Evolutionary conservation across 2,329 filamentous ascomycete species (phyloP).

Genomic region (Pseudogymnoascus sp.): DNA sequence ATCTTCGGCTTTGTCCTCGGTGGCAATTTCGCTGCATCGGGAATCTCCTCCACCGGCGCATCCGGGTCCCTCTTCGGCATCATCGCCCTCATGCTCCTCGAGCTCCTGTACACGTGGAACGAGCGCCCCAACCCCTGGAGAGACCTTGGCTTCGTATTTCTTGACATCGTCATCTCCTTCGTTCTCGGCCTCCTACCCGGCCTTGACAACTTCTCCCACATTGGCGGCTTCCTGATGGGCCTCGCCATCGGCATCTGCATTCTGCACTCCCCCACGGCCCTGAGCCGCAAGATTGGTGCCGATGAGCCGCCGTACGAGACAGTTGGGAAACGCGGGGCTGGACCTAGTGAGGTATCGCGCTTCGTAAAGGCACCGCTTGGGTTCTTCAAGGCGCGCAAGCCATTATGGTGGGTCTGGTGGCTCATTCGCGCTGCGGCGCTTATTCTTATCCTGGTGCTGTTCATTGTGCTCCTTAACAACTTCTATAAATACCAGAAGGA

Average conservation of each 20-base stretch:
- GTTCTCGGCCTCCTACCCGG: constrained; percentile 86
- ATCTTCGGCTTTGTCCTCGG: constrained; percentile 96
- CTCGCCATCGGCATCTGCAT: constrained; percentile 79
- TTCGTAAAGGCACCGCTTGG: constrained; percentile 57
- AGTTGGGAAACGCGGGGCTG: constrained; percentile 45
- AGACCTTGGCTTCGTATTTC: constrained; percentile 77
- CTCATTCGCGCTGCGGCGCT: constrained; percentile 70
- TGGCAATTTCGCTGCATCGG: constrained; percentile 81
- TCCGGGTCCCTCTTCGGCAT: constrained; percentile 89
- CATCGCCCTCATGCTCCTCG: constrained; percentile 77
- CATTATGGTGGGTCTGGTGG: constrained; percentile 98
- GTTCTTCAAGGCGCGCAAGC: constrained; percentile 89
- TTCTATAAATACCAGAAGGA: constrained; percentile 74
- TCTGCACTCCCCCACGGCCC: constrained; percentile 75
- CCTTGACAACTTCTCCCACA: constrained; percentile 94
- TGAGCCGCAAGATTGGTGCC: constrained; percentile 65
- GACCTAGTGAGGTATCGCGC: constrained; percentile 23
- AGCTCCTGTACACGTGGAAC: constrained; percentile 87
- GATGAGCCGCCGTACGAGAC: constrained; percentile 63
- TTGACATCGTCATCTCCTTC: constrained; percentile 85
- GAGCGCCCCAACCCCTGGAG: constrained; percentile 68
- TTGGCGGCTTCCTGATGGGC: constrained; percentile 91
- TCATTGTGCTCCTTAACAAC: constrained; percentile 80
- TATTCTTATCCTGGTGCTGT: constrained; percentile 72
- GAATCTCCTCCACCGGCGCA: constrained; percentile 76